phyloP scores from a whole-genome alignment of 1,284 basidiomycete species.

The Termitomyces sp. region DNA sequence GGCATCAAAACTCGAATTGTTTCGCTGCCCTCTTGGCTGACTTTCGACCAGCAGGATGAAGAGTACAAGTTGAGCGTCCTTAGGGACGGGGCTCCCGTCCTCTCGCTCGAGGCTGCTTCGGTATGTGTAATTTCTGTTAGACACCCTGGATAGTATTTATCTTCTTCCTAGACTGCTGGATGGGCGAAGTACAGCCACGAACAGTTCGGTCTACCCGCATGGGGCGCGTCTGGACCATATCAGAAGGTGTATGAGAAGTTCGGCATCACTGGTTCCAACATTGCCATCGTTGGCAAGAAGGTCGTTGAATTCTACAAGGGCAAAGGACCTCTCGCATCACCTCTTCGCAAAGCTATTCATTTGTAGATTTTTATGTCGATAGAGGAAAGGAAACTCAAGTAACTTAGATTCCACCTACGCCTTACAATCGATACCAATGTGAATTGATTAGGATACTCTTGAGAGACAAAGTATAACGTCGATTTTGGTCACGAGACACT shows the following conservation, averaged over 20 bases:
- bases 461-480: background rate
- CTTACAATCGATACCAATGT: constrained; percentile 1
- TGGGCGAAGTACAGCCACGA: constrained; percentile 89
- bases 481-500: background rate
- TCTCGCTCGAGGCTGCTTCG: constrained; percentile 85
- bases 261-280: constrained; percentile 78
- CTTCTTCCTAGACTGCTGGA: constrained; percentile 53
- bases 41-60: constrained; percentile 82
- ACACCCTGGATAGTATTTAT: background rate
- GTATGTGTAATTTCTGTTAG: constrained; percentile 29
- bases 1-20: constrained; percentile 83
- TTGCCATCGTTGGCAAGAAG: constrained; percentile 80
- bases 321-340: constrained; percentile 74
- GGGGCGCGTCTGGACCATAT: constrained; percentile 90
- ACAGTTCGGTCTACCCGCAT: constrained; percentile 75
- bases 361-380: constrained; percentile 18
- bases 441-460: background rate
- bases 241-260: constrained; percentile 88
- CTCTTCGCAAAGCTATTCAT: constrained; percentile 69
- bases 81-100: constrained; percentile 83
- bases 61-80: constrained; percentile 84
- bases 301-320: constrained; percentile 85
- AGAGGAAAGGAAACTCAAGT: background rate
- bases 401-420: constrained; percentile 9
- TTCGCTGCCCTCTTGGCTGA: constrained; percentile 85